phyloP scores from a whole-genome alignment of 2,329 filamentous ascomycete species.

The Penicillium palitans region DNA sequence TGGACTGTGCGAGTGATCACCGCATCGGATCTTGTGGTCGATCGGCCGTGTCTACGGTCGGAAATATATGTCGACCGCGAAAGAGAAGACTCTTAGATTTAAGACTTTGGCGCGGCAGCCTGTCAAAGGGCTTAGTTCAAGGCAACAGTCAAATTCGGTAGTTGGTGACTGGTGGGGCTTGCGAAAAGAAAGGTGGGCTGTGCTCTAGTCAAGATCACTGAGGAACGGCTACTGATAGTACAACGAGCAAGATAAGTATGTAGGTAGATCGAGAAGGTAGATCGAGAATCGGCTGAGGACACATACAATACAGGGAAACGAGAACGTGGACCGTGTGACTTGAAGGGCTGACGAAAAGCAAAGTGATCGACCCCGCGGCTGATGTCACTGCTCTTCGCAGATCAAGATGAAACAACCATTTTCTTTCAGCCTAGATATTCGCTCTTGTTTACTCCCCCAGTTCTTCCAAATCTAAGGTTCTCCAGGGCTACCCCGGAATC shows the following conservation, averaged over 20 bases:
- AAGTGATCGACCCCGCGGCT: slow-evolving; percentile 11
- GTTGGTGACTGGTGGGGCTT: slow-evolving; percentile 1
- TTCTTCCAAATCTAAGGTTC: not conserved
- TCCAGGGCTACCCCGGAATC: not conserved
- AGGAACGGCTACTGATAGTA: not conserved
- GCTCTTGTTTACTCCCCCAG: not conserved
- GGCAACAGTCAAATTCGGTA: not conserved
- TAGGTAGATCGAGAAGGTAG: not conserved
- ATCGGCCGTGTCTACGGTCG: not conserved
- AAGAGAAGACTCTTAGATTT: not conserved
- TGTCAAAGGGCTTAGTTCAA: not conserved
- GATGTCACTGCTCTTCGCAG: slow-evolving; percentile 8
- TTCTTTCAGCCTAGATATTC: not conserved
- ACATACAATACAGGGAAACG: not conserved
- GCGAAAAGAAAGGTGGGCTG: not conserved
- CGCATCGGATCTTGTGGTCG: not conserved
- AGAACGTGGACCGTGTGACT: not conserved
- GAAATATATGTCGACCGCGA: not conserved
- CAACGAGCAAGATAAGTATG: not conserved
- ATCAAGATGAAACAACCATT: not conserved
- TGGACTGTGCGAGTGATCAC: not conserved
- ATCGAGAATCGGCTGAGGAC: not conserved
- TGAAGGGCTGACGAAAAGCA: not conserved
- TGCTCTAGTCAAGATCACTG: not conserved
- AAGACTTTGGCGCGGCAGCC: not conserved